Evolutionary conservation across 2,329 filamentous ascomycete genomes (phyloP).

Genomic region (Bipolaris oryzae): DNA sequence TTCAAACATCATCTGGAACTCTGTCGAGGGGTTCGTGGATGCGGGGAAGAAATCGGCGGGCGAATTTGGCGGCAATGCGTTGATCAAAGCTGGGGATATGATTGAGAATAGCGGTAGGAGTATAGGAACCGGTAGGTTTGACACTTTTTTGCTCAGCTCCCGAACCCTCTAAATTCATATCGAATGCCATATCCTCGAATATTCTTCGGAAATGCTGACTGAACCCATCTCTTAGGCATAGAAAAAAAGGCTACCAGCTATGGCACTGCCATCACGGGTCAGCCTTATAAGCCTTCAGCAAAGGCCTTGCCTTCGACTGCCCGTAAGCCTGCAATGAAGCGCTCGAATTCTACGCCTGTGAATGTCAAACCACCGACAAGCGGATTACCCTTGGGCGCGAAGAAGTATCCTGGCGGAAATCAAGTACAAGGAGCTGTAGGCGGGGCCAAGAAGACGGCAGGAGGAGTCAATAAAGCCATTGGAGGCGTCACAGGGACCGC

Average conservation of each 20-base stretch:
- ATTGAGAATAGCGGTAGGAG: slow-evolving; percentile 43
- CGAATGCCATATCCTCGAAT: not conserved
- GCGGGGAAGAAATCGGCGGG: slow-evolving; percentile 45
- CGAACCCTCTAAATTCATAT: not conserved
- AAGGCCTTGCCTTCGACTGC: slow-evolving; percentile 41
- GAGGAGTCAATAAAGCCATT: slow-evolving; percentile 21
- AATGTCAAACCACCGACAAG: slow-evolving; percentile 25
- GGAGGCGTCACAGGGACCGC: slow-evolving; percentile 17
- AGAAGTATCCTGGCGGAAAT: slow-evolving; percentile 35
- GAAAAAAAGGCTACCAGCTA: slow-evolving; percentile 41
- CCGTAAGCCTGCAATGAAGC: slow-evolving; percentile 38
- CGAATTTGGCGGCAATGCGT: slow-evolving; percentile 46
- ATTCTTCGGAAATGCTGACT: not conserved
- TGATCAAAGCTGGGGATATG: slow-evolving; percentile 47
- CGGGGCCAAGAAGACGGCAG: slow-evolving; percentile 31
- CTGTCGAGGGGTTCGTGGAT: slow-evolving; percentile 47
- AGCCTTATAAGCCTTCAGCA: slow-evolving; percentile 34
- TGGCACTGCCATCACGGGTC: slow-evolving; percentile 37
- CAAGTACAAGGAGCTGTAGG: slow-evolving; percentile 18
- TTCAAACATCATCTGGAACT: slow-evolving; percentile 48
- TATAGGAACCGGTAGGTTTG: slow-evolving; percentile 39
- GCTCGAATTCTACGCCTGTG: slow-evolving; percentile 43
- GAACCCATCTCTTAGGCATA: slow-evolving; percentile 27
- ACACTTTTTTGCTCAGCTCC: not conserved
- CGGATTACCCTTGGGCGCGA: slow-evolving; percentile 33